A percentile compares a stretch with the other conserved stretches of the same genome.
phyloP scores from a whole-genome alignment of 1,139 yeast genomes.

The Hyphopichia khmerensis region DNA sequence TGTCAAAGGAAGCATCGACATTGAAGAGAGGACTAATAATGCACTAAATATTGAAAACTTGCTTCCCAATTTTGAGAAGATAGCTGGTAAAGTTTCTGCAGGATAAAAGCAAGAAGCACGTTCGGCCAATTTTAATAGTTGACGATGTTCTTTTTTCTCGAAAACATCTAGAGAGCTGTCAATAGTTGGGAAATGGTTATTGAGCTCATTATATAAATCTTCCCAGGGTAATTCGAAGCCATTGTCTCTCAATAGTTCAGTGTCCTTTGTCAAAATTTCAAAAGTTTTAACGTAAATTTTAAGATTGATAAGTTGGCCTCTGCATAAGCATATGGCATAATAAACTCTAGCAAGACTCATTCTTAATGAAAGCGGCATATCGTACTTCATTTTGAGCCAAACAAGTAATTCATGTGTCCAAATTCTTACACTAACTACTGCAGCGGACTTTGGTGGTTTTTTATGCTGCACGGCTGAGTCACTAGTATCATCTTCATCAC shows the following conservation, averaged over 20 bases:
- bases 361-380: slow-evolving; percentile 69
- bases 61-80: slow-evolving; percentile 40
- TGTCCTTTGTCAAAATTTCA: slow-evolving; percentile 54
- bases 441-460: slow-evolving; percentile 65
- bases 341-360: slow-evolving; percentile 67
- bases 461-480: slow-evolving; percentile 46
- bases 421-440: slow-evolving; percentile 71
- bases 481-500: slow-evolving; percentile 40
- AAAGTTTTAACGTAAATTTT: slow-evolving; percentile 67
- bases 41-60: slow-evolving; percentile 59
- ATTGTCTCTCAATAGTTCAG: slow-evolving; percentile 33
- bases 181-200: slow-evolving; percentile 30
- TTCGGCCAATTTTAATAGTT: slow-evolving; percentile 44
- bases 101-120: slow-evolving; percentile 49
- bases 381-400: slow-evolving; percentile 79
- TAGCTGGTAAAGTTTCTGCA: slow-evolving; percentile 34
- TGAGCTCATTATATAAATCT: slow-evolving; percentile 41
- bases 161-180: slow-evolving; percentile 31
- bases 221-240: slow-evolving; percentile 55
- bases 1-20: slow-evolving; percentile 52
- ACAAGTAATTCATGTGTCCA: slow-evolving; percentile 89
- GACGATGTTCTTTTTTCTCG: slow-evolving; percentile 44
- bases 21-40: slow-evolving; percentile 55
- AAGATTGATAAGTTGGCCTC: slow-evolving; percentile 70
- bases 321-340: slow-evolving; percentile 68